Conservation (phyloP, 495 filamentous ascomycete species). For the Neurospora sp. region DNA sequence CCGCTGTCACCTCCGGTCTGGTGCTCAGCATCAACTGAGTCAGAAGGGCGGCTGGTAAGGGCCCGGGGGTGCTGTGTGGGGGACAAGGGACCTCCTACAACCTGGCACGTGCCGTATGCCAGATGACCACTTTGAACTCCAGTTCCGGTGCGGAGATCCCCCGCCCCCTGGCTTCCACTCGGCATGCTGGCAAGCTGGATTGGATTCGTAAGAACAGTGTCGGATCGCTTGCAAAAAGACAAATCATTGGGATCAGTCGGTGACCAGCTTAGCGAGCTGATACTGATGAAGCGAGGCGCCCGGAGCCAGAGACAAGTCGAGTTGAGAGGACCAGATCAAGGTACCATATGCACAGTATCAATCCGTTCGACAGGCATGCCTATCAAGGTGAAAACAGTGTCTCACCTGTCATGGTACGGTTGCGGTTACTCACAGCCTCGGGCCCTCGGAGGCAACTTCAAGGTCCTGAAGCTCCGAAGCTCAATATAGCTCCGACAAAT, state of each 20-base stretch:
- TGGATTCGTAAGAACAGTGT: background rate
- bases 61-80: background rate
- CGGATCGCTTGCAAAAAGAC: background rate
- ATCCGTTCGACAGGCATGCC: background rate
- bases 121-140: conserved; percentile 10
- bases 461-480: background rate
- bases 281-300: background rate
- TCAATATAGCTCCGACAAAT: background rate
- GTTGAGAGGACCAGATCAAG: background rate
- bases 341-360: background rate
- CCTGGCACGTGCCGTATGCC: conserved; percentile 9
- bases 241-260: background rate
- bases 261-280: background rate
- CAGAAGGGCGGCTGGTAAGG: background rate
- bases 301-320: background rate
- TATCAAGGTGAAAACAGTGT: background rate
- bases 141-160: conserved; percentile 3
- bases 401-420: background rate
- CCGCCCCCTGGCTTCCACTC: conserved; percentile 1
- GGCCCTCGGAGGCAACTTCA: background rate
- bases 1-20: background rate
- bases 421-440: background rate
- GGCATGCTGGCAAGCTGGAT: conserved; percentile 5
- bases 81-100: background rate
- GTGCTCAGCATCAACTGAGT: background rate